These are phyloP conservation scores for Macrocystidia cucumis DNA, from an alignment of 1,284 basidiomycete species.

Conservation along the genomic window DNA sequence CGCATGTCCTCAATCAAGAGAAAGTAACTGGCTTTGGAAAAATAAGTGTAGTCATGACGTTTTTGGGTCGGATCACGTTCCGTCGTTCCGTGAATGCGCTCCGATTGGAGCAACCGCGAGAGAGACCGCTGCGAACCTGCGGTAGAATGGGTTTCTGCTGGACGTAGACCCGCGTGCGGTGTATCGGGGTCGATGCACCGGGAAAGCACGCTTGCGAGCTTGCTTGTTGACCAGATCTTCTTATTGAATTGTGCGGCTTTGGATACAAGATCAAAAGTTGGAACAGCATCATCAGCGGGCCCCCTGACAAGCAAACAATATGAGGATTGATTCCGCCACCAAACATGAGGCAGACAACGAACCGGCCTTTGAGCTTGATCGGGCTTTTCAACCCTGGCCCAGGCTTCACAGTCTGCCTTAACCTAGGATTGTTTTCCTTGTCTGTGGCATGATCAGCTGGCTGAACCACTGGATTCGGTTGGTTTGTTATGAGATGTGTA, in stretches of 20 bases:
- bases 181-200: slow-evolving; percentile 42
- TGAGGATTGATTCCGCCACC: background rate
- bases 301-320: slow-evolving; percentile 17
- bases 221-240: slow-evolving; percentile 84
- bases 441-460: slow-evolving; percentile 26
- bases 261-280: slow-evolving; percentile 40
- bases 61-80: slow-evolving; percentile 90
- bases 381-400: slow-evolving; percentile 48
- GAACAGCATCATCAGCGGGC: slow-evolving; percentile 23
- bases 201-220: slow-evolving; percentile 65
- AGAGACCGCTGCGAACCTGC: slow-evolving; percentile 29
- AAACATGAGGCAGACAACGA: slow-evolving; percentile 14
- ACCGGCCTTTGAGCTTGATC: slow-evolving; percentile 54
- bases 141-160: slow-evolving; percentile 17
- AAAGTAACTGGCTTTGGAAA: slow-evolving; percentile 72
- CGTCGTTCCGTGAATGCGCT: slow-evolving; percentile 81
- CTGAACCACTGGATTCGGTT: slow-evolving; percentile 24
- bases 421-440: slow-evolving; percentile 55
- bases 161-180: slow-evolving; percentile 11
- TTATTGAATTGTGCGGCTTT: slow-evolving; percentile 77
- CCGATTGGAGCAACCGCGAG: slow-evolving; percentile 74
- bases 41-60: slow-evolving; percentile 87
- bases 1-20: slow-evolving; percentile 89
- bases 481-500: slow-evolving; percentile 81
- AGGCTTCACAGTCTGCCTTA: slow-evolving; percentile 15